A percentile compares a stretch with the other conserved stretches of the same genome.
Conservation (phyloP, 345 rosid species). For the Ricinus communis region DNA sequence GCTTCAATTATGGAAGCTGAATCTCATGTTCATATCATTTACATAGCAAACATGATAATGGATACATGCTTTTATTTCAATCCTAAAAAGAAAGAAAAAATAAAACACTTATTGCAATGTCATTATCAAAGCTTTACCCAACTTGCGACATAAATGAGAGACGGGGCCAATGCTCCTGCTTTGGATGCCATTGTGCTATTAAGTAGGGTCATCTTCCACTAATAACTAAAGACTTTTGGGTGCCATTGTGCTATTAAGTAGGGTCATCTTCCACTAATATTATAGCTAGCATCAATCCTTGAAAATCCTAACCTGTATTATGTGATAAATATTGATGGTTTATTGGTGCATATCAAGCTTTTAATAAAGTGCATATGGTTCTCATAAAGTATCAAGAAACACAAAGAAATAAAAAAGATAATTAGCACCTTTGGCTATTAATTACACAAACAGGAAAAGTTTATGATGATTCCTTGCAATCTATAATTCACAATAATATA, state of each 20-base stretch:
- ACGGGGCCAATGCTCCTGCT: background rate
- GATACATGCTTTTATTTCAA: background rate
- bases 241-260: background rate
- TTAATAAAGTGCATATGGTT: no score
- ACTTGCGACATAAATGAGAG: no score
- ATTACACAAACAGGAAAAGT: no score
- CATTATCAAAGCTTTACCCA: background rate
- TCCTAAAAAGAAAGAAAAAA: background rate
- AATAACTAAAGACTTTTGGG: background rate
- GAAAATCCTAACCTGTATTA: background rate
- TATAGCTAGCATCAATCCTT: background rate
- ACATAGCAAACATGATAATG: background rate
- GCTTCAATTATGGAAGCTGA: background rate
- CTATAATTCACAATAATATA: no score
- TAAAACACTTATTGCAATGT: background rate
- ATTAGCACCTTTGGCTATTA: no score
- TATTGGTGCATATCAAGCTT: no score
- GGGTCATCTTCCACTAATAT: constrained; percentile 3
- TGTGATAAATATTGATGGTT: background rate
- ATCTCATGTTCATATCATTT: background rate
- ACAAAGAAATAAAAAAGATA: no score
- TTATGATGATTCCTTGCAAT: no score
- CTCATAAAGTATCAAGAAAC: no score
- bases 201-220: constrained; percentile 1
- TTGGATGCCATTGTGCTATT: constrained; percentile 18